Conservation (phyloP, 2,329 filamentous ascomycete species). For the Fusarium sp. region DNA sequence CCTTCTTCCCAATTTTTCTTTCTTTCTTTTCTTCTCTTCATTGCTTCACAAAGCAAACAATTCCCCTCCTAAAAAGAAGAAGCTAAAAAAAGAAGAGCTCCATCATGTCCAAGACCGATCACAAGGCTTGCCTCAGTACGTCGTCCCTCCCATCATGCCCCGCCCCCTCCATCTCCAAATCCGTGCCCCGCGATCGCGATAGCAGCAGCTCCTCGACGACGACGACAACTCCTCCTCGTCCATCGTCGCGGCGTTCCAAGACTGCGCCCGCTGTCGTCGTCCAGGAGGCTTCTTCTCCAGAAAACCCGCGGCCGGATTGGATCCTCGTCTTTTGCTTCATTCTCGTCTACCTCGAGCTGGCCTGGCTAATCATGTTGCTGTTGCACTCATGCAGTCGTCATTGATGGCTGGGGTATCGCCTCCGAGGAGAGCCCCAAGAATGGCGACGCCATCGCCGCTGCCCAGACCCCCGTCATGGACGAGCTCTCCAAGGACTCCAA, state of each 20-base stretch:
- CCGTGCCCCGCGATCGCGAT: slow-evolving; percentile 36
- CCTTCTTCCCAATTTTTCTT: slow-evolving; percentile 17
- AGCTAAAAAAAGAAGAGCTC: slow-evolving; percentile 30
- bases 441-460: slow-evolving; percentile 95
- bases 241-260: slow-evolving; percentile 35
- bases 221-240: slow-evolving; percentile 24
- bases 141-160: slow-evolving; percentile 51
- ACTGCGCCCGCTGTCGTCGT: slow-evolving; percentile 32
- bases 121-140: slow-evolving; percentile 73
- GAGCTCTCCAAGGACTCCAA: slow-evolving; percentile 84
- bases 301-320: slow-evolving; percentile 46
- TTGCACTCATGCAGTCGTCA: slow-evolving; percentile 80
- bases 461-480: slow-evolving; percentile 95
- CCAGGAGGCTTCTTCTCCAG: slow-evolving; percentile 10
- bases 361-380: slow-evolving; percentile 69
- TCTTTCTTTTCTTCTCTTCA: slow-evolving; percentile 26
- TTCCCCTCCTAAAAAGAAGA: neutral
- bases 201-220: slow-evolving; percentile 1
- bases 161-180: slow-evolving; percentile 43
- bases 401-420: slow-evolving; percentile 97
- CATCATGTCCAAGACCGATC: slow-evolving; percentile 66
- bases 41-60: slow-evolving; percentile 23
- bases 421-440: slow-evolving; percentile 82
- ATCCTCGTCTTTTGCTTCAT: slow-evolving; percentile 63
- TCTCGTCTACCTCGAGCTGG: slow-evolving; percentile 67